These are phyloP conservation scores for Pyrus hybrid DNA, from an alignment of 331 rosid species.

Conservation along the genomic window DNA sequence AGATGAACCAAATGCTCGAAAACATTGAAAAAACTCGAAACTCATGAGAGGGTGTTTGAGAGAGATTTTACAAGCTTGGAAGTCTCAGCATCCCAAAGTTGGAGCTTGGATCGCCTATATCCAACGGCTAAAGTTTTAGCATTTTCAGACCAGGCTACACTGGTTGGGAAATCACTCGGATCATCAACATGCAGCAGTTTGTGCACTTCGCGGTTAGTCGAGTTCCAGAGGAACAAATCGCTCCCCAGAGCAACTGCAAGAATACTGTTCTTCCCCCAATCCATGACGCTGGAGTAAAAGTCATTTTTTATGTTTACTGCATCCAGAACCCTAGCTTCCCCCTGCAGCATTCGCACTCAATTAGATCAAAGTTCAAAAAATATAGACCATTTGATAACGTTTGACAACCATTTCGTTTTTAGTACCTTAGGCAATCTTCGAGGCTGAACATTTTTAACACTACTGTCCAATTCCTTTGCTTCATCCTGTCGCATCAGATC, in stretches of 20 bases:
- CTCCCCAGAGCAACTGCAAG: slow-evolving; percentile 58
- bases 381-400: no score
- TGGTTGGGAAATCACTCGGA: slow-evolving; percentile 36
- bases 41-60: background rate
- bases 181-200: slow-evolving; percentile 25
- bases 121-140: slow-evolving; percentile 43
- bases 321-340: slow-evolving; percentile 54
- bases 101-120: slow-evolving; percentile 42
- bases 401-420: no score
- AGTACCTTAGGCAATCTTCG: slow-evolving; percentile 57
- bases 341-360: slow-evolving; percentile 20
- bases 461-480: slow-evolving; percentile 20
- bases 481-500: slow-evolving; percentile 60
- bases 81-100: slow-evolving; percentile 67
- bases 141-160: slow-evolving; percentile 66
- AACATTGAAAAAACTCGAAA: slow-evolving; percentile 8
- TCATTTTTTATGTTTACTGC: slow-evolving; percentile 66
- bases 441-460: slow-evolving; percentile 10
- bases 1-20: background rate
- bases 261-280: slow-evolving; percentile 64
- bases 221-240: slow-evolving; percentile 59
- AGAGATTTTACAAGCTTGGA: slow-evolving; percentile 35
- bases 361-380: background rate
- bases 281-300: slow-evolving; percentile 52
- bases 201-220: slow-evolving; percentile 29